These are phyloP conservation scores for Saitozyma sp. DNA, from an alignment of 768 basidiomycete genomes.

Conservation along the genomic window DNA sequence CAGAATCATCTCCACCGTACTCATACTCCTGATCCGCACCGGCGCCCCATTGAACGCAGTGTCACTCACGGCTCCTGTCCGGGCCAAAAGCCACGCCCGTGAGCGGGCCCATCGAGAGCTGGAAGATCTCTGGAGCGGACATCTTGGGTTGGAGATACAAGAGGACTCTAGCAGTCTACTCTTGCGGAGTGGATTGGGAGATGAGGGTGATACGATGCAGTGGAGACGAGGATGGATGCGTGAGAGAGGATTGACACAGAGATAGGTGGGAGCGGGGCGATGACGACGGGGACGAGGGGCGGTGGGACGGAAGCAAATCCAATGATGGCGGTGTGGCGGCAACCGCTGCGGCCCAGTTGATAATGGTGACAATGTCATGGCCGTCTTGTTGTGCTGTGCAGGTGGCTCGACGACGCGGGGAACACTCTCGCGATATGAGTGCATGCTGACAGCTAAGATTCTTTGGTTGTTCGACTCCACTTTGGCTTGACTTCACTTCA, in stretches of 20 bases:
- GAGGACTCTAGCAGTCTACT: conserved; percentile 87
- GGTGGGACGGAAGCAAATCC: conserved; percentile 1
- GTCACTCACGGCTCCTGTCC: conserved; percentile 74
- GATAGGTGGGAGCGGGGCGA: not conserved
- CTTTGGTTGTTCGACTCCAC: no score
- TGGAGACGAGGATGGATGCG: no score
- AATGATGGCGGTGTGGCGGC: not conserved
- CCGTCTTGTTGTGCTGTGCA: no score
- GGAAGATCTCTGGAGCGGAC: conserved; percentile 75
- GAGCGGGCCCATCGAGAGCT: conserved; percentile 77
- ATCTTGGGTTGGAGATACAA: conserved; percentile 46
- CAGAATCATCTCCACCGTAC: no score
- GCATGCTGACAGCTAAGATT: not conserved
- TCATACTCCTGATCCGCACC: not conserved
- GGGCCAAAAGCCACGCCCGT: conserved; percentile 89
- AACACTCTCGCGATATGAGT: no score
- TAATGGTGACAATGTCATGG: no score
- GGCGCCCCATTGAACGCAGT: conserved; percentile 2
- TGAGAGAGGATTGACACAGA: not conserved
- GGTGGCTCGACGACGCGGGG: not conserved
- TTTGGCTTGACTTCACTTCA: no score
- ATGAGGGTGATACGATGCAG: no score
- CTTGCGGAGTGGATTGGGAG: conserved; percentile 10
- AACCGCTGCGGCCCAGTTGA: no score
- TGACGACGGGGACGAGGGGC: not conserved